Percentiles rank a stretch among this genome's conserved stretches.
Conservation (phyloP, 345 rosid species). For the Trapa incisa region DNA sequence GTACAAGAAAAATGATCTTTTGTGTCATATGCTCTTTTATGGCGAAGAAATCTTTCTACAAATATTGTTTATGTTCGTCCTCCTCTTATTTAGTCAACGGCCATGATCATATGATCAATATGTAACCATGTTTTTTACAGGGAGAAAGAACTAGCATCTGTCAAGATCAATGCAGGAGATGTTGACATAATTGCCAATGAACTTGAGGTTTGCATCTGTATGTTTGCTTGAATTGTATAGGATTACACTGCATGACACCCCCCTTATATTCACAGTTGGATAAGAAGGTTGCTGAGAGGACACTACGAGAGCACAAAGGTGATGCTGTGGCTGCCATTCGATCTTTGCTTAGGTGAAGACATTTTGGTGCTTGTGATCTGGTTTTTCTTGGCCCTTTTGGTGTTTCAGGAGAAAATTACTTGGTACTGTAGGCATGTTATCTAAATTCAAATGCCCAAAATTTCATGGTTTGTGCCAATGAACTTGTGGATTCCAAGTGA, state of each 20-base stretch:
- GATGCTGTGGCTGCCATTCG: constrained; percentile 90
- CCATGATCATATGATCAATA: not conserved
- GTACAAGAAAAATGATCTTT: too few species aligned
- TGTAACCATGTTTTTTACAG: constrained; percentile 13
- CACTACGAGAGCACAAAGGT: constrained; percentile 88
- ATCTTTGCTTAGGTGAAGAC: constrained; percentile 41
- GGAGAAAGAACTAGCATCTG: constrained; percentile 94
- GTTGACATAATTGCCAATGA: constrained; percentile 82
- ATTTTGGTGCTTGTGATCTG: not conserved
- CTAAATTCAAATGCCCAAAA: not conserved
- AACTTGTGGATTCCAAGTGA: not conserved
- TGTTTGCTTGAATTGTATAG: not conserved
- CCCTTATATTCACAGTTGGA: constrained; percentile 38
- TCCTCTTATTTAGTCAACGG: too few species aligned
- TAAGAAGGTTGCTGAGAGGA: constrained; percentile 82
- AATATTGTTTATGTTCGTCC: too few species aligned
- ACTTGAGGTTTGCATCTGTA: constrained; percentile 53
- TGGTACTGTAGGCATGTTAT: not conserved
- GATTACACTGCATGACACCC: not conserved
- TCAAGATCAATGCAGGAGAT: constrained; percentile 84
- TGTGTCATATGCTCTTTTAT: too few species aligned
- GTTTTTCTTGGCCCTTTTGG: not conserved
- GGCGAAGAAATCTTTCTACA: too few species aligned
- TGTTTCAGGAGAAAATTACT: not conserved
- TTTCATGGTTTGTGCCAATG: not conserved